Percentiles rank a stretch among this genome's conserved stretches.
phyloP scores from a whole-genome alignment of 75 land plant genomes.

The Pinus taeda region DNA sequence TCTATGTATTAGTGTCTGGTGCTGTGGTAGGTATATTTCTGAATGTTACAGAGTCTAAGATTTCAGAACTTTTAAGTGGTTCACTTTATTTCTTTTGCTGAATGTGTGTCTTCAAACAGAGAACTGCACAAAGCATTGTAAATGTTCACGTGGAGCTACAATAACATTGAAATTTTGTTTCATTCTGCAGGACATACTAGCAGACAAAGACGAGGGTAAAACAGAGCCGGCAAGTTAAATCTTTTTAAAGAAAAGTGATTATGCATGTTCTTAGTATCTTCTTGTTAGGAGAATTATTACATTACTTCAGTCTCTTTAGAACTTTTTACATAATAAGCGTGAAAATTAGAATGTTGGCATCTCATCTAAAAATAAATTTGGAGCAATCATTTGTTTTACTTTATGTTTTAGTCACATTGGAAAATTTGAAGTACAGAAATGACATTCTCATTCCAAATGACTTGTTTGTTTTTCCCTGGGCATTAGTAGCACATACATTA shows the following conservation, averaged over 20 bases:
- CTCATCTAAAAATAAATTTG: too few species aligned
- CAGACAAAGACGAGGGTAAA: conserved; percentile 33
- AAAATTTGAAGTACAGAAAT: background rate
- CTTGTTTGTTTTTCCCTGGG: background rate
- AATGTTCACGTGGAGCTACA: background rate
- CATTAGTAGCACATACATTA: background rate
- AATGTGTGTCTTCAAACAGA: background rate
- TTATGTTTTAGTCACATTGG: too few species aligned
- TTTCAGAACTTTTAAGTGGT: too few species aligned
- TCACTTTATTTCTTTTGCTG: too few species aligned
- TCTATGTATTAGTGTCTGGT: conserved; percentile 62
- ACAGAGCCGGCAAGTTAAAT: conserved; percentile 36
- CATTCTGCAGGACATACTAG: conserved; percentile 49
- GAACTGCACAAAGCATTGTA: background rate
- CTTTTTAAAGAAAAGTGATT: background rate
- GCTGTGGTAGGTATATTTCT: conserved; percentile 32
- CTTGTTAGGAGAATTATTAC: background rate
- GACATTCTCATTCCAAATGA: background rate
- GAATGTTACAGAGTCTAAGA: too few species aligned
- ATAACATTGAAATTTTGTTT: background rate
- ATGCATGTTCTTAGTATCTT: background rate
- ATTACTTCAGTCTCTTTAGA: background rate
- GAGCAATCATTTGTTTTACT: too few species aligned
- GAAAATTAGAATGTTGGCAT: too few species aligned
- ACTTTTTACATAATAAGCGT: background rate